Conservation (phyloP, 2,329 filamentous ascomycete genomes). For the Tolypocladium guangdongense region DNA sequence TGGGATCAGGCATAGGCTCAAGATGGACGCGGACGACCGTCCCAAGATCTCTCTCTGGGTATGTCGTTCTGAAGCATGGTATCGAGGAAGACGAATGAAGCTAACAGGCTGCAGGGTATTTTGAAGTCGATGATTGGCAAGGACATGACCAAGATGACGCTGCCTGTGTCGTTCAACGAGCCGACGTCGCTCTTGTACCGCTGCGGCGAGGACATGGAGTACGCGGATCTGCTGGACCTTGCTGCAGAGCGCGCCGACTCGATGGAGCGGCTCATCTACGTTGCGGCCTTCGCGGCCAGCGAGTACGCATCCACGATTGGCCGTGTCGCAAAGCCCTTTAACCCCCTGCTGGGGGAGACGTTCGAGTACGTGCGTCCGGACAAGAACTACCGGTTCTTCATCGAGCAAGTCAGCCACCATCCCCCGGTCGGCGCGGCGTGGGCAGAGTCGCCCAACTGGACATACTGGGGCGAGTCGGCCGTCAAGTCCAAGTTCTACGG, state of each 20-base stretch:
- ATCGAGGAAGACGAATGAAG: background rate
- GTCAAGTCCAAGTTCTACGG: conserved; percentile 97
- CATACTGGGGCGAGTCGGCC: conserved; percentile 92
- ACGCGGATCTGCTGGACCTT: conserved; percentile 80
- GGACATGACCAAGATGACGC: conserved; percentile 99
- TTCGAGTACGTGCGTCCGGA: conserved; percentile 94
- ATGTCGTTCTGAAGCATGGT: conserved; percentile 24
- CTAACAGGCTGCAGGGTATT: conserved; percentile 55
- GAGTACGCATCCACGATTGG: conserved; percentile 96
- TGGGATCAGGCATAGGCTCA: conserved; percentile 65
- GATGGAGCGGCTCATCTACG: conserved; percentile 84
- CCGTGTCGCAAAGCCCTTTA: conserved; percentile 96
- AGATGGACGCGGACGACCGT: conserved; percentile 83
- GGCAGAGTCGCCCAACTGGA: conserved; percentile 89
- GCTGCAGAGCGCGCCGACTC: conserved; percentile 80
- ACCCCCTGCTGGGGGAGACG: conserved; percentile 89
- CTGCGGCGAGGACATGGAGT: conserved; percentile 96
- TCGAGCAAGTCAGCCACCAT: conserved; percentile 96
- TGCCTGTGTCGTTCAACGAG: conserved; percentile 97
- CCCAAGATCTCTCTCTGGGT: conserved; percentile 96
- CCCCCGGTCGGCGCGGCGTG: conserved; percentile 88
- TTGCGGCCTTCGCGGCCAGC: conserved; percentile 89
- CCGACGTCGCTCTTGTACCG: conserved; percentile 91
- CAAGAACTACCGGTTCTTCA: conserved; percentile 96
- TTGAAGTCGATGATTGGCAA: conserved; percentile 99